Conservation (phyloP, 1,139 yeast species). For the Komagataea norvegica region DNA sequence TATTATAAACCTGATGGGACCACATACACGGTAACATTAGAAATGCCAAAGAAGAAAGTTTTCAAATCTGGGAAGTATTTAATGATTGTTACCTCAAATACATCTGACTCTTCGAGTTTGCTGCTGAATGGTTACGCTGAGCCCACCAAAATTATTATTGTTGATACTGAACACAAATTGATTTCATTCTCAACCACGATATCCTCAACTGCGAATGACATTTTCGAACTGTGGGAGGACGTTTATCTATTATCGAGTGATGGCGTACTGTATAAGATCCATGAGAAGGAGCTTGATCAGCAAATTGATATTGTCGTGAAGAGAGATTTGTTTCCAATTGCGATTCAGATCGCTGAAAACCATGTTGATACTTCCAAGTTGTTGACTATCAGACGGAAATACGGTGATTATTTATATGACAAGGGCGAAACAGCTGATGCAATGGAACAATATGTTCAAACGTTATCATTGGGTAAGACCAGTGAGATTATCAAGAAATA, state of each 20-base stretch:
- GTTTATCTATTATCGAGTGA: constrained; percentile 64
- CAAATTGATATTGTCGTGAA: constrained; percentile 69
- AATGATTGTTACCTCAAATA: constrained; percentile 30
- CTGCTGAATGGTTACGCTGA: constrained; percentile 26
- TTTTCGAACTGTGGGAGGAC: constrained; percentile 52
- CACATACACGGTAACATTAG: constrained; percentile 54
- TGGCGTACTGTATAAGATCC: constrained; percentile 66
- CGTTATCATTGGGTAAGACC: constrained; percentile 52
- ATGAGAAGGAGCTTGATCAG: constrained; percentile 60
- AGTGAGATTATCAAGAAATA: constrained; percentile 78
- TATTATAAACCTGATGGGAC: constrained; percentile 43
- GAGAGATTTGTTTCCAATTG: constrained; percentile 67
- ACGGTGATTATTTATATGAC: constrained; percentile 68
- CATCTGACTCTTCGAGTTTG: constrained; percentile 25
- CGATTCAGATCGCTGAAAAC: constrained; percentile 63
- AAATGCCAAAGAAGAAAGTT: constrained; percentile 53
- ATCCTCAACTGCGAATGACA: constrained; percentile 54
- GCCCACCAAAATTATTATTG: constrained; percentile 51
- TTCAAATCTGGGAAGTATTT: constrained; percentile 38
- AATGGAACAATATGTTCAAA: constrained; percentile 58
- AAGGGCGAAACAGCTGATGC: constrained; percentile 66
- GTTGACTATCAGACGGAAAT: constrained; percentile 54
- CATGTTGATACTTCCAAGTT: constrained; percentile 32
- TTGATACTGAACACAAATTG: constrained; percentile 67
- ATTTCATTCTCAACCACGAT: constrained; percentile 67